A percentile compares a stretch with the other conserved stretches of the same genome.
Evolutionary conservation across 2,329 filamentous ascomycete genomes (phyloP).

Genomic region (Aspergillus proliferans): DNA sequence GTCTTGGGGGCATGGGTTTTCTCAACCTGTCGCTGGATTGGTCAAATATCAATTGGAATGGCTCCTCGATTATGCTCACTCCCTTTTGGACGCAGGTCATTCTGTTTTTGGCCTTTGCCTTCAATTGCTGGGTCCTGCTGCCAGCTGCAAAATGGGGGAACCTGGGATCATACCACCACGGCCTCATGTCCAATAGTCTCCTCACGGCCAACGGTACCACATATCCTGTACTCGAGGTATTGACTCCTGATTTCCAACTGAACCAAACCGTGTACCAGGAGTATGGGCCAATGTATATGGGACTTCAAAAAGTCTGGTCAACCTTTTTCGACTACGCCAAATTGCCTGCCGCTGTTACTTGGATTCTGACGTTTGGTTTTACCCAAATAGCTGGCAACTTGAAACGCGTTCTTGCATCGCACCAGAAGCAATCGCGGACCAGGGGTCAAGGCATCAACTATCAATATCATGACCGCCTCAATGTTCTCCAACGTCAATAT

Average conservation of each 20-base stretch:
- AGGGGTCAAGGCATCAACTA: slow-evolving; percentile 42
- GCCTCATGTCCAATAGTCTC: slow-evolving; percentile 54
- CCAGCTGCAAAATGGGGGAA: slow-evolving; percentile 55
- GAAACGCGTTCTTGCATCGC: slow-evolving; percentile 38
- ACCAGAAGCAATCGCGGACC: slow-evolving; percentile 22
- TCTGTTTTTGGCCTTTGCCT: slow-evolving; percentile 50
- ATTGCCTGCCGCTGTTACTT: slow-evolving; percentile 53
- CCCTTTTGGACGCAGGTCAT: slow-evolving; percentile 57
- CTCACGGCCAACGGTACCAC: slow-evolving; percentile 45
- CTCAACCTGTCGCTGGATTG: slow-evolving; percentile 56
- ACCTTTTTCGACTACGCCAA: slow-evolving; percentile 58
- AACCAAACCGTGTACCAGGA: slow-evolving; percentile 44
- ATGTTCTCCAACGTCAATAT: slow-evolving; percentile 52
- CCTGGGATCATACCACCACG: slow-evolving; percentile 47
- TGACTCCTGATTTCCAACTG: slow-evolving; percentile 41
- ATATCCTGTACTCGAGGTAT: slow-evolving; percentile 40
- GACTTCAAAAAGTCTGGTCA: slow-evolving; percentile 52
- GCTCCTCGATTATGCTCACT: slow-evolving; percentile 46
- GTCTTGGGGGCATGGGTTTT: slow-evolving; percentile 58
- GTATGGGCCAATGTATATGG: slow-evolving; percentile 52
- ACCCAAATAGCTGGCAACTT: slow-evolving; percentile 43
- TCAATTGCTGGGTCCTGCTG: slow-evolving; percentile 54
- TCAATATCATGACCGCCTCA: slow-evolving; percentile 55
- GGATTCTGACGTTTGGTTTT: slow-evolving; percentile 54
- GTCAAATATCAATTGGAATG: slow-evolving; percentile 53